Conservation (phyloP, 495 filamentous ascomycete species). For the Podospora pseudopauciseta region DNA sequence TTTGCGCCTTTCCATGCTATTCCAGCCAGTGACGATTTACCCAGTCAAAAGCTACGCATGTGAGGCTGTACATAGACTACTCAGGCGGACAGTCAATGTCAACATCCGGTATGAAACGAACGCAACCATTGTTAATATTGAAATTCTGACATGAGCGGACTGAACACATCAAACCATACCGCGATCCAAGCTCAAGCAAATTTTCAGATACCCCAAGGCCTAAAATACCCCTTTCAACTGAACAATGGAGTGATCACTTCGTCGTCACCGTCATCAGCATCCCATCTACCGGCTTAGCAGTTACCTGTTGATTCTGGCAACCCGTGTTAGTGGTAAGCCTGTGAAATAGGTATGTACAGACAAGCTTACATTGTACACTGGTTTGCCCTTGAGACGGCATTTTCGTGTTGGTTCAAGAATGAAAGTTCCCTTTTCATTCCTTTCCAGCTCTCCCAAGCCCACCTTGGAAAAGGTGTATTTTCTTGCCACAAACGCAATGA, state of each 20-base stretch:
- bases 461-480: slow-evolving; percentile 45
- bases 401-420: slow-evolving; percentile 36
- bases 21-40: too few relatives aligned
- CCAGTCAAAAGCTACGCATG: too few relatives aligned
- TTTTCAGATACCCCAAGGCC: too few relatives aligned
- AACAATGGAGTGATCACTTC: neutral
- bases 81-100: too few relatives aligned
- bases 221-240: too few relatives aligned
- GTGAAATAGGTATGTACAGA: neutral
- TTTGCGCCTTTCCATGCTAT: too few relatives aligned
- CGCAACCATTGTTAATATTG: too few relatives aligned
- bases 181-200: too few relatives aligned
- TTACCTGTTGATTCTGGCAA: slow-evolving; percentile 32
- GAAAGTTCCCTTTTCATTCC: slow-evolving; percentile 35
- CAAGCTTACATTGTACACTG: slow-evolving; percentile 45
- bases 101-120: too few relatives aligned
- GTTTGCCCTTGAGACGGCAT: neutral
- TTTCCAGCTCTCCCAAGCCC: slow-evolving; percentile 41
- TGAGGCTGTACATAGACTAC: too few relatives aligned
- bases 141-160: too few relatives aligned
- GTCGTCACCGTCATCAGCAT: slow-evolving; percentile 34
- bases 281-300: slow-evolving; percentile 37
- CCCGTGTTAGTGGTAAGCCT: slow-evolving; percentile 5
- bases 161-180: too few relatives aligned
- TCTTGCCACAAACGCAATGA: slow-evolving; percentile 38